Evolutionary conservation across 2,329 filamentous ascomycete species (phyloP), one percentile per base, ranked within the genome.

Genomic region (Colletotrichum sp.): DNA sequence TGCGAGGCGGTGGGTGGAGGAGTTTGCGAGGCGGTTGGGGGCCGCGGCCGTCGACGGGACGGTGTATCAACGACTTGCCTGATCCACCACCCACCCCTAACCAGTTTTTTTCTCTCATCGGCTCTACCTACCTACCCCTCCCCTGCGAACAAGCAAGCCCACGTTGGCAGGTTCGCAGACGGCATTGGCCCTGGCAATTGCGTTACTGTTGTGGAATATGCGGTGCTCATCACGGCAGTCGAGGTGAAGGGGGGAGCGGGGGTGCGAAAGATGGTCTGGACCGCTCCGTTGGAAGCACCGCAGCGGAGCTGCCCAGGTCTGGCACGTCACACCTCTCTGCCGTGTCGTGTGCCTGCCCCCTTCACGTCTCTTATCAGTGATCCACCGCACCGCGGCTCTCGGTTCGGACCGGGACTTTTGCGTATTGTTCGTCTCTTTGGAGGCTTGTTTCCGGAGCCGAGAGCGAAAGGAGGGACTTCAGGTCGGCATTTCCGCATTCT

Each of bases 1-100:
- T 21, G 77, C 76, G 26, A 64, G 68, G 9, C 32, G 55, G 30
- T 78, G 77, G 77, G 71, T 62, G 9, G 64, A 63, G n/a, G 76
- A 74, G 26, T 68, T 78, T 16, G 70, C 76, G 16, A 52, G 30
- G 13, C 63, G 68, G 21, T 44, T 78, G 21, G 77, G 76, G 28
- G 34, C 71, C 30, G 24, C 24, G 67, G 70, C 59, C 18, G 63
- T 67, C 15, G 67, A 67, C 52, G 28, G 39, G 16, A 70, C 55
- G n/a, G 59, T 69, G 18, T 52, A 57, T 64, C 55, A 63, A 36
- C 32, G n/a, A 32, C 63, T 75, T 18, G 18, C 18, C n/a, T 49
- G 44, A 49, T 49, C 44, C 44, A 32, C 30, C 30, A 32, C 6
- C 30, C 30, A 30, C 3, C 18, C 44, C 44, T 49, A 0, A 7